Percentiles rank a stretch among this genome's conserved stretches.
Conservation (phyloP, 495 filamentous ascomycete genomes). For the Neurospora sp. region DNA sequence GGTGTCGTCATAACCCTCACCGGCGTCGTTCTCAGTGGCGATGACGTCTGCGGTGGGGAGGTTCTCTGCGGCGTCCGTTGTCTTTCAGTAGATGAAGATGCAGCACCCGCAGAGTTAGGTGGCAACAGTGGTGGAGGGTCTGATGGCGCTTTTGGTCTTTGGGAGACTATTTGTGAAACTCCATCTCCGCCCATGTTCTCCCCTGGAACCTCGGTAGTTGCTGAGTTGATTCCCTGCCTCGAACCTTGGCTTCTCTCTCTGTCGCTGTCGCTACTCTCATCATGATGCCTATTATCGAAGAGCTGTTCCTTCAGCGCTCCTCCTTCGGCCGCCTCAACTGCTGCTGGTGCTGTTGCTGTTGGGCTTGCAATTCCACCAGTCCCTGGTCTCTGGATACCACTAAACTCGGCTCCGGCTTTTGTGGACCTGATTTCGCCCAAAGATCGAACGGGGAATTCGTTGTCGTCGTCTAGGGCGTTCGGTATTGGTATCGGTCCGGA, state of each 20-base stretch:
- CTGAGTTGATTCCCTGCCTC: not conserved
- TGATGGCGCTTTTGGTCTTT: slow-evolving; percentile 12
- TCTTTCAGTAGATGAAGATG: slow-evolving; percentile 16
- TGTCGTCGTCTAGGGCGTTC: slow-evolving; percentile 25
- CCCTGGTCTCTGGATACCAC: slow-evolving; percentile 23
- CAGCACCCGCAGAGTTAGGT: slow-evolving; percentile 6
- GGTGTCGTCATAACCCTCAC: slow-evolving; percentile 9
- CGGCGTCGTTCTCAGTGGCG: slow-evolving; percentile 8
- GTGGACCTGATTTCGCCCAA: not conserved
- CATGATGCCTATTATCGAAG: not conserved
- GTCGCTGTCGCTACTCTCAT: not conserved
- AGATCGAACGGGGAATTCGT: slow-evolving; percentile 24
- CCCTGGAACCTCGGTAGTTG: not conserved
- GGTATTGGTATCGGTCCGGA: slow-evolving; percentile 42
- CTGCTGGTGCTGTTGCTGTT: not conserved
- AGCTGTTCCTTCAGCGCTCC: not conserved
- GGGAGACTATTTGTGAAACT: not conserved
- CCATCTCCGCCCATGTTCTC: not conserved
- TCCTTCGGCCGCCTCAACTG: not conserved
- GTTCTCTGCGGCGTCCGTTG: slow-evolving; percentile 12
- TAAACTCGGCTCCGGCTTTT: not conserved
- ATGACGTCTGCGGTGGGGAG: slow-evolving; percentile 10
- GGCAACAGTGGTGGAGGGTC: slow-evolving; percentile 16
- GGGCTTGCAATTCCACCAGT: slow-evolving; percentile 23
- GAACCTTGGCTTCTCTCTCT: not conserved